Base-by-base conservation (phyloP, 805 yeast species). In the Cyberlindnera sargentensis region DNA sequence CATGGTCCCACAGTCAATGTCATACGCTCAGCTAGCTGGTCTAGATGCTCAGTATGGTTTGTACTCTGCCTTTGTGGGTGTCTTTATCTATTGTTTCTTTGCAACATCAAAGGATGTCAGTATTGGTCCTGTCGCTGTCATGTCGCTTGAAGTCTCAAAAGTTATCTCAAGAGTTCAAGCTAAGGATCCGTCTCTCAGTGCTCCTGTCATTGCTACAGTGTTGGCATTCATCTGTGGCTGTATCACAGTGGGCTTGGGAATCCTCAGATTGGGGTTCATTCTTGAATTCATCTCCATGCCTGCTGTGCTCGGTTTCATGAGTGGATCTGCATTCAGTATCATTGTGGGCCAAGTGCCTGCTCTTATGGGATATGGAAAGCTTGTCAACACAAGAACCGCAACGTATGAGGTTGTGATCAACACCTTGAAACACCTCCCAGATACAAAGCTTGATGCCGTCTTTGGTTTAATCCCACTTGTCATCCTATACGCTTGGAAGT, bases 71-170 rank as follows among this genome's bases (percentile, higher is more conserved):
- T 90, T 90, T 57, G 82, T 90, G 38, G 97, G 97, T 59, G 95
- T 89, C 9, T 75, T 88, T 57, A 77, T 84, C 41, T 90, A 90
- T 63, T 83, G 95, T 40, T 75, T 90, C 56, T 90, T 90, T 65
- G 97, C 97, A 10, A 90, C 97, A 10, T 84, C 95, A 25, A 90
- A 90, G 64, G 97, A 90, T 71, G 95, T 90, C 33, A 84, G 95
- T 47, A 89, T 90, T 55, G 97, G 97, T 27, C 97, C 97, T 8
- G 97, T 90, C 32, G 97, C 97, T 9, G 97, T 90, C 45, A 89
- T 90, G 95, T 84, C 95, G 11, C 63, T 79, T 51, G 90, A 88
- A 61, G 88, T 86, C 31, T 81, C 90, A 40, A 85, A 82, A 61
- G 88, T 86, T 44, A 72, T 90, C 43, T 72, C 78, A 27, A 68